Base-by-base conservation (phyloP, 2,329 filamentous ascomycete species). In the Penicillium corylophilum region DNA sequence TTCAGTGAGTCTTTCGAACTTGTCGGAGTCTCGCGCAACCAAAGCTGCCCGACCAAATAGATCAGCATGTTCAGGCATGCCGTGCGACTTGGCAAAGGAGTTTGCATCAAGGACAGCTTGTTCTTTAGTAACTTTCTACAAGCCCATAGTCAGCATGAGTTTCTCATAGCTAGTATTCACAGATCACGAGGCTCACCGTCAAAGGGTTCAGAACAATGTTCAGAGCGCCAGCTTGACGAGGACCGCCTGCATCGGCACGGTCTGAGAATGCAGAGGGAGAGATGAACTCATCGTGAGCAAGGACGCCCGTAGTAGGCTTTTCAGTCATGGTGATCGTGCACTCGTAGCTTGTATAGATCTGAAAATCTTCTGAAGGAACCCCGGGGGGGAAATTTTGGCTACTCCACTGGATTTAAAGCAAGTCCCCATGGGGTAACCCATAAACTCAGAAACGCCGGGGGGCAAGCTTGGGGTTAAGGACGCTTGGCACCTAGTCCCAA, bases 161-260 rank as follows among this genome's bases (percentile, higher is more conserved):
- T 1, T 15, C 24, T 23, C 23, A 18, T 8, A 23, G 15, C 5
- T 20, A 10, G 22, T n/a, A 12, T 8, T 22, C 18, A 8, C 18
- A n/a, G n/a, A 53, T 45, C 22, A 16, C 3, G 20, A 35, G 46
- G 48, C 69, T 64, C 55, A 77, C 76, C 65, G 68, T 72, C 46
- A 78, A 59, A 24, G 76, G 76, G 48, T 78, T 78, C 61, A 75
- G 64, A 51, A 79, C 71, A 45, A 79, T 69, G 59, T 79, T 79
- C 50, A 77, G 55, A 5, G 74, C 76, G 16, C 74, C 65, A 2
- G 75, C 77, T 13, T 61, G 55, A 44, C 72, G 73, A 29, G 73
- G 72, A 39, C 51, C 59, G 18, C 44, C n/a, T 3, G 42, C 39
- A 5, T 51, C 48, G 22, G 40, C 23, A 10, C 38, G 22, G 15